Evolutionary conservation across 352 stramenopile species (phyloP), one percentile per base, ranked within the genome.

Genomic region (Pythium myriotylum): DNA sequence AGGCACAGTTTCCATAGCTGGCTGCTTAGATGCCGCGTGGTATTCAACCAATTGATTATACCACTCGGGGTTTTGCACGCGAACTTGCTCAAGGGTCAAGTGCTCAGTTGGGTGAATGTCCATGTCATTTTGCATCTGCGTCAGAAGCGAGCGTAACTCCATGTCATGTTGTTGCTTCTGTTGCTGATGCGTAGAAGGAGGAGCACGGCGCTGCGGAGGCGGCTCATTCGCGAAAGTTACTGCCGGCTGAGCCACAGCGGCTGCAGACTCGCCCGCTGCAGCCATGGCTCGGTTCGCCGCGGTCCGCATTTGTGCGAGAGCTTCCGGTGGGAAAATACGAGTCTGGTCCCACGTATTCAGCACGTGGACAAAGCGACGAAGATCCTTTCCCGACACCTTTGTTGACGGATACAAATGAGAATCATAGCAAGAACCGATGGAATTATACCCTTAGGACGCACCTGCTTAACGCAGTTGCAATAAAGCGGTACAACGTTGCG

Each of bases 101-200:
- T 95, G 86, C 60, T 93, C 77, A 1, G 84, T 92, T 43, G 86
- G 86, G 59, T 95, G 86, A 54, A 95, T 92, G 2, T 76, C 81
- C 81, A 94, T 92, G 41, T 95, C 86, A 45, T 93, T 95, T 67
- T 95, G 86, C 24, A 95, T 68, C 65, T 81, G 45, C n/a, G 84
- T 92, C 20, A 95, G 71, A 41, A 95, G 73, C 10, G 77, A 81
- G 3, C 86, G 82, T 27, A 95, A 70, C 63, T 91, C 84, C 79
- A 92, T 83, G 53, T 95, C 86, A 39, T 89, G 69, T 40, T 86
- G 70, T 49, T 62, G 60, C 23, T 40, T 65, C 40, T 89, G 70
- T 29, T 78, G 68, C 54, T 63, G 65, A 19, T 40, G 71, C n/a
- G 29, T 26, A 0, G 29, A 17, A n/a, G 52, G 43, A 12, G 59